These are phyloP conservation scores for Saturnispora gosingensis DNA, from an alignment of 805 yeast species.

Conservation along the genomic window DNA sequence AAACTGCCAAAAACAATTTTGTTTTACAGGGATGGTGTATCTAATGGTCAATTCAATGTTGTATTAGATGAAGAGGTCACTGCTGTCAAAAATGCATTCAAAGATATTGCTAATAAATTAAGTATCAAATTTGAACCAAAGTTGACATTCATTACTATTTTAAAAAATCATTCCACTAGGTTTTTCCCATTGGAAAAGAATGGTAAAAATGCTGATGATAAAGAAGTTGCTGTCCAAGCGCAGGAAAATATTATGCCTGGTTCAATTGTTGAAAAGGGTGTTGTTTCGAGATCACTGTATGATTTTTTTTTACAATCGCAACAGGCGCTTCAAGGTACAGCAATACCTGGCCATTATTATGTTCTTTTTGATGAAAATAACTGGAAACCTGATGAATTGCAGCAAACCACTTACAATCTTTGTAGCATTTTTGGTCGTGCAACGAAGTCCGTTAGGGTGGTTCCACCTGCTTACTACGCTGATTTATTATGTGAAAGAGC, in stretches of 20 bases:
- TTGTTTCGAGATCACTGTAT: constrained; percentile 24
- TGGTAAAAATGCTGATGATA: constrained; percentile 17
- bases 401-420: constrained; percentile 22
- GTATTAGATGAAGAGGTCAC: constrained; percentile 25
- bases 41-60: constrained; percentile 25
- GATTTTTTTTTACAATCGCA: constrained; percentile 27
- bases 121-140: constrained; percentile 21
- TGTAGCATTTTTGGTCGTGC: constrained; percentile 26
- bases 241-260: constrained; percentile 23
- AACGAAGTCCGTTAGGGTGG: constrained; percentile 26
- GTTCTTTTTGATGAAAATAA: constrained; percentile 25
- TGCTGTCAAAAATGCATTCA: constrained; percentile 17
- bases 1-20: constrained; percentile 20
- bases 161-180: constrained; percentile 22
- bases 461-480: constrained; percentile 27
- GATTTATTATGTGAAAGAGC: constrained; percentile 27
- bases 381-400: constrained; percentile 23
- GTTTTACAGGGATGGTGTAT: constrained; percentile 29
- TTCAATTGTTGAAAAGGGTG: constrained; percentile 25
- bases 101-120: constrained; percentile 11
- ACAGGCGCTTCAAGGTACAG: constrained; percentile 28
- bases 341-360: constrained; percentile 27
- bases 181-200: constrained; percentile 23
- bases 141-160: constrained; percentile 21
- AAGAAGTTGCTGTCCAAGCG: constrained; percentile 17